phyloP scores from a whole-genome alignment of 257 asterid species.

The Solanum rostratum region DNA sequence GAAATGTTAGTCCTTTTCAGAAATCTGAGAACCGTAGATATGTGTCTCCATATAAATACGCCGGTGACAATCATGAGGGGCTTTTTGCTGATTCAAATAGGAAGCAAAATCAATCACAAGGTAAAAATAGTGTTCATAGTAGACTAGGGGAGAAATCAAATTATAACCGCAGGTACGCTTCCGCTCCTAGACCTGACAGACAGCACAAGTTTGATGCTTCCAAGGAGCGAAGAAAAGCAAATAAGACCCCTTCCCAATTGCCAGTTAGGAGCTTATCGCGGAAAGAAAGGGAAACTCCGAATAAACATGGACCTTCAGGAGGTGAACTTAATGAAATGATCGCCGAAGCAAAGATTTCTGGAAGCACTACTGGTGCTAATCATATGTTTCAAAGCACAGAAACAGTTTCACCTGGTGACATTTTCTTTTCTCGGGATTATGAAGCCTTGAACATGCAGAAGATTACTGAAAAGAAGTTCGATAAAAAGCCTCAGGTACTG shows the following conservation, averaged over 20 bases:
- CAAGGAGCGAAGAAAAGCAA: conserved; percentile 14
- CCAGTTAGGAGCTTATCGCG: conserved; percentile 2
- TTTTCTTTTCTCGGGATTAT: conserved; percentile 47
- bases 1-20: conserved; percentile 21
- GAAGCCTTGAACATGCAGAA: conserved; percentile 12
- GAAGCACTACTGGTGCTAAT: conserved; percentile 5
- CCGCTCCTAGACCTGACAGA: conserved; percentile 45
- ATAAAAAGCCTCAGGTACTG: conserved; percentile 28
- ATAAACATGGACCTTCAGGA: conserved; percentile 28
- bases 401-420: conserved; percentile 52
- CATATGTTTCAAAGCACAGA: conserved; percentile 42
- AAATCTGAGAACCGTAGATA: conserved; percentile 28
- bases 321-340: conserved; percentile 68
- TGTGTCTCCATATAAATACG: conserved; percentile 27
- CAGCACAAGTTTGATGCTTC: conserved; percentile 4
- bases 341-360: conserved; percentile 38
- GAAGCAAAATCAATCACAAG: conserved; percentile 2
- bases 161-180: conserved; percentile 26
- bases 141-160: conserved; percentile 11
- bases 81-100: background rate
- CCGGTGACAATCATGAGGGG: background rate
- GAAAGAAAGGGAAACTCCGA: conserved; percentile 14
- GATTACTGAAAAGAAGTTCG: conserved; percentile 2
- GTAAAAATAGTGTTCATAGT: conserved; percentile 8
- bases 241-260: conserved; percentile 12